phyloP scores from a whole-genome alignment of 805 yeast species.

The Hanseniaspora jakobsenii region DNA sequence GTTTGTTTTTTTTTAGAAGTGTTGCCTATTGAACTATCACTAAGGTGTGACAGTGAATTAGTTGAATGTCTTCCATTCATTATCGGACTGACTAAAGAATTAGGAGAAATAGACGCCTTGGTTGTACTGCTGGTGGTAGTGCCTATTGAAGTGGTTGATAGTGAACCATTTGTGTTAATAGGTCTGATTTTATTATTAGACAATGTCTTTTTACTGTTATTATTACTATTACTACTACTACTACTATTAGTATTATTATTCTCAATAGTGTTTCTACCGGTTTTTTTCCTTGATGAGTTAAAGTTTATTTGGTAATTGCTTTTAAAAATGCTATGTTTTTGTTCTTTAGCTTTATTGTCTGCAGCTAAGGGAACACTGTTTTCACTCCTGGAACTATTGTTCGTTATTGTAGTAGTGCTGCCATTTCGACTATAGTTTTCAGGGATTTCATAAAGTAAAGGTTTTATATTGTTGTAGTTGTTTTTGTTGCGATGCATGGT shows the following conservation, averaged over 20 bases:
- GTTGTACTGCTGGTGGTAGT: too few species aligned
- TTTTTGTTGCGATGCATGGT: background rate
- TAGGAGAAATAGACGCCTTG: too few species aligned
- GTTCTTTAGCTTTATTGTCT: too few species aligned
- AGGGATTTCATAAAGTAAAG: conserved; percentile 10
- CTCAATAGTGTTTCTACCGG: background rate
- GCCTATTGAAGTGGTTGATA: too few species aligned
- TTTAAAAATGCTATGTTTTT: background rate
- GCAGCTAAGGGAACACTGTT: too few species aligned
- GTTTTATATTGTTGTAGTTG: conserved; percentile 1
- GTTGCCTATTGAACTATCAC: too few species aligned
- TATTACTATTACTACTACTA: background rate
- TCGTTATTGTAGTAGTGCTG: background rate
- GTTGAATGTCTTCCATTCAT: too few species aligned
- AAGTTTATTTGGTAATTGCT: conserved; percentile 14
- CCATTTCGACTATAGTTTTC: background rate
- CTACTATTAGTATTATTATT: background rate
- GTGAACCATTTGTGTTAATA: too few species aligned
- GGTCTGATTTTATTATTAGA: too few species aligned
- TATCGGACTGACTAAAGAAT: too few species aligned
- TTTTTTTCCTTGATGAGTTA: background rate
- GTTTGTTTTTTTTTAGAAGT: too few species aligned
- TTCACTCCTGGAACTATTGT: background rate
- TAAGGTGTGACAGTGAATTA: too few species aligned
- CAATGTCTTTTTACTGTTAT: background rate